Conservation (phyloP, 2,329 filamentous ascomycete genomes). For the Penicillium corylophilum region DNA sequence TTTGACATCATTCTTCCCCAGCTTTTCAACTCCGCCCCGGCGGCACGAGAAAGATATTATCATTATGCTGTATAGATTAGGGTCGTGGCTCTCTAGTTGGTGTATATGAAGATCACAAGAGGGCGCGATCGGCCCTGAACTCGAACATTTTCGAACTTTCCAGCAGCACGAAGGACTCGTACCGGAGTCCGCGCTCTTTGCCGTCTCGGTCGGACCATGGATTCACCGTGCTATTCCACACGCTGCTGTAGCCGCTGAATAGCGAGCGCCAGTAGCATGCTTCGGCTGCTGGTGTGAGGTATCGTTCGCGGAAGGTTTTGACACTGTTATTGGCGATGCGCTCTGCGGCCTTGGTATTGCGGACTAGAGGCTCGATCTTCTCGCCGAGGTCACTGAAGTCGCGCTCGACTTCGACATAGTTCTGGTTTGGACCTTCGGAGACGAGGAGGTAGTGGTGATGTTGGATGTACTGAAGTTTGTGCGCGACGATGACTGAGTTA, state of each 20-base stretch:
- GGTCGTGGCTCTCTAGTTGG: conserved; percentile 12
- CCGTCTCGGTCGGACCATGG: conserved; percentile 9
- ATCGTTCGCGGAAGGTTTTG: conserved; percentile 49
- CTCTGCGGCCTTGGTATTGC: conserved; percentile 39
- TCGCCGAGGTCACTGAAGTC: conserved; percentile 57
- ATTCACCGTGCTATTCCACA: conserved; percentile 24
- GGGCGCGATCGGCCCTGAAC: conserved; percentile 13
- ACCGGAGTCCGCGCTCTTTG: conserved; percentile 26
- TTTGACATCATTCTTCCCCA: background rate
- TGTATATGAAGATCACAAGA: conserved; percentile 3
- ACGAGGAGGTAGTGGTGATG: conserved; percentile 49
- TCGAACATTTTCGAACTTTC: conserved; percentile 28
- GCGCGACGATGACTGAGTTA: conserved; percentile 48
- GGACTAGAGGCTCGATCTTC: conserved; percentile 40
- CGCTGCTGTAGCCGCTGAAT: conserved; percentile 32
- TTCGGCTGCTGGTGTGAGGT: conserved; percentile 52
- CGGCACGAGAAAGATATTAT: background rate
- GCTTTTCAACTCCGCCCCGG: background rate
- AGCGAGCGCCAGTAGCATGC: conserved; percentile 53
- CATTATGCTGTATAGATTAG: conserved; percentile 1
- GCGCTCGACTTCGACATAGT: conserved; percentile 48
- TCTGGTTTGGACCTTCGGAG: conserved; percentile 46
- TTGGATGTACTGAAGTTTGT: conserved; percentile 49
- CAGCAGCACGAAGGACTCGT: conserved; percentile 34
- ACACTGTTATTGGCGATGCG: conserved; percentile 50